Percentiles rank a stretch among this genome's conserved stretches.
phyloP scores from a whole-genome alignment of 306 rosid genomes.

The Parietaria judaica region DNA sequence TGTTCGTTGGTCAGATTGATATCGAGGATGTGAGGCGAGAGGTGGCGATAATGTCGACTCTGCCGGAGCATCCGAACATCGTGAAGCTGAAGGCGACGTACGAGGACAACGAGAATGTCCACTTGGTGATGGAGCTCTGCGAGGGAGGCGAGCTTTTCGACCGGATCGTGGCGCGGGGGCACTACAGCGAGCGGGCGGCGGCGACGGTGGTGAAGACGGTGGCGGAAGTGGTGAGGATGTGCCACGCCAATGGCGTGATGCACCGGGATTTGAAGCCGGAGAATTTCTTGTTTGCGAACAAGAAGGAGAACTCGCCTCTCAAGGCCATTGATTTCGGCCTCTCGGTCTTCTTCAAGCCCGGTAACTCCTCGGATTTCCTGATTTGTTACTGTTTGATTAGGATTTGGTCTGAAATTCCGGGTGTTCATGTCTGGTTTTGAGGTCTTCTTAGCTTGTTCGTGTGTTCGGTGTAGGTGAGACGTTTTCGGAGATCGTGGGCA shows the following conservation, averaged over 20 bases:
- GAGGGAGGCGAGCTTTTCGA: slow-evolving; percentile 84
- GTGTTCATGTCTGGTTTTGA: not conserved
- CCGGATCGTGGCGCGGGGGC: slow-evolving; percentile 76
- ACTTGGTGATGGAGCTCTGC: slow-evolving; percentile 82
- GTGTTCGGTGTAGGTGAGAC: slow-evolving; percentile 40
- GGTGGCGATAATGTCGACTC: slow-evolving; percentile 74
- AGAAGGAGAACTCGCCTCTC: slow-evolving; percentile 71
- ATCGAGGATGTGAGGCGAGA: slow-evolving; percentile 76
- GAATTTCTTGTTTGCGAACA: slow-evolving; percentile 68
- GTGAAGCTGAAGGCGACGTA: slow-evolving; percentile 65
- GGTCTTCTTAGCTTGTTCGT: not conserved
- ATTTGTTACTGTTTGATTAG: not conserved
- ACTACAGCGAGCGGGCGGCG: slow-evolving; percentile 79
- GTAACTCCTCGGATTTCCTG: slow-evolving; percentile 17
- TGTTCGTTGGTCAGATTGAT: slow-evolving; percentile 30
- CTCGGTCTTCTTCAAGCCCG: slow-evolving; percentile 76
- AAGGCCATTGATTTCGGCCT: slow-evolving; percentile 84
- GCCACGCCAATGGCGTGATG: slow-evolving; percentile 75
- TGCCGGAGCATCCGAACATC: slow-evolving; percentile 72
- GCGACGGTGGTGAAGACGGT: slow-evolving; percentile 66
- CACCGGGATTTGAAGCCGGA: slow-evolving; percentile 86
- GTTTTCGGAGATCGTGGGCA: slow-evolving; percentile 82
- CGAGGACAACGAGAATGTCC: slow-evolving; percentile 78
- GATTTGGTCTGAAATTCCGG: not conserved
- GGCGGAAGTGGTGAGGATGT: slow-evolving; percentile 80